Evolutionary conservation across 2,329 filamentous ascomycete species (phyloP), one percentile per base, ranked within the genome.

Genomic region (Decorospora gaudefroyi): DNA sequence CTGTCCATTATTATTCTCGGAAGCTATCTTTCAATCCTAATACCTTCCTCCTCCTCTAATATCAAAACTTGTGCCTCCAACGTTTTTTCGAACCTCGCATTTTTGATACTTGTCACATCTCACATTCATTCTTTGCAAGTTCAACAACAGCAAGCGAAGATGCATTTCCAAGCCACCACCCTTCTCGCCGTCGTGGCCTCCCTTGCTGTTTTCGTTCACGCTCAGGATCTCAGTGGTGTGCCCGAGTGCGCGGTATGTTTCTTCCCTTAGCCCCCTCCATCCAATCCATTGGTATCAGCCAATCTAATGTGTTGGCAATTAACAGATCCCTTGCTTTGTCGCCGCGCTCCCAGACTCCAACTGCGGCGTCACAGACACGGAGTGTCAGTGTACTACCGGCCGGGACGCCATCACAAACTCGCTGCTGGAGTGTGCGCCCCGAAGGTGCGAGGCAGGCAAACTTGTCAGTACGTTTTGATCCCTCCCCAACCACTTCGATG

Each of bases 311-410:
- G 16, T 2, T 13, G n/a, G n/a, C n/a, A 16, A 18, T 9, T 3
- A 29, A 27, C 26, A 78, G 74, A 59, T 75, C 26, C 48, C 70
- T 40, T 83, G 79, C 69, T 70, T 81, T 57, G 58, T 67, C 31
- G 59, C 68, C 15, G 77, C 78, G 51, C 72, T 80, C 58, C 62
- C 65, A 12, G 62, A 67, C n/a, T 74, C 74, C 13, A 72, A 74
- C 57, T 83, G 79, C 64, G 53, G 46, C 10, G 46, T 73, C 44
- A 71, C 66, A 30, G 78, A 83, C 64, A 59, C 69, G 29, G 65
- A 60, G 36, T 83, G 80, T 72, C 77, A 78, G 57, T 82, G 79
- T 71, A 78, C 70, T 3, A 72, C 66, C 6, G 71, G 70, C 26
- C 57, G 57, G 11, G 46, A 62, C 15, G 57, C 53, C 22, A 71